Evolutionary conservation across 148 eudicot genomes (phyloP).

Genomic region (Nyssa sinensis): DNA sequence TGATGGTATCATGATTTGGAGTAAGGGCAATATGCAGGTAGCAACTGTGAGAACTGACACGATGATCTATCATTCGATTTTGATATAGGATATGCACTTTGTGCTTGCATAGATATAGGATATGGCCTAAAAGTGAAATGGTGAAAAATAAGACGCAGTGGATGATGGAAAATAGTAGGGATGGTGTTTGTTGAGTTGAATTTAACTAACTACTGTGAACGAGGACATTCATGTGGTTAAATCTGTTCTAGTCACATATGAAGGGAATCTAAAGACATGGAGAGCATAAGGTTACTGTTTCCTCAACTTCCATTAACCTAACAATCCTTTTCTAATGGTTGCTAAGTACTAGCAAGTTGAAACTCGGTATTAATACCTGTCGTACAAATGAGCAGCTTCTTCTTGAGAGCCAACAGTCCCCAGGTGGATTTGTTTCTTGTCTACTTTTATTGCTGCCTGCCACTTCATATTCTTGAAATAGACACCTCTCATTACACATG

Average conservation of each 20-base stretch:
- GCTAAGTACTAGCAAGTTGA: neutral
- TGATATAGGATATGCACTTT: too few relatives aligned
- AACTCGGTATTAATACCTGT: constrained; percentile 48
- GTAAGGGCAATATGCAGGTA: too few relatives aligned
- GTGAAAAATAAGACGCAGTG: neutral
- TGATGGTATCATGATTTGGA: too few relatives aligned
- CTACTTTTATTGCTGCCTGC: constrained; percentile 99
- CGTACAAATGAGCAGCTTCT: constrained; percentile 89
- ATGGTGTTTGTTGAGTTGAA: too few relatives aligned
- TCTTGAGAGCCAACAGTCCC: constrained; percentile 86
- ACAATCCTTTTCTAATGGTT: neutral
- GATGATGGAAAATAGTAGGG: neutral
- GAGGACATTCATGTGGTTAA: neutral
- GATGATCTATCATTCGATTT: too few relatives aligned
- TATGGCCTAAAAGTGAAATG: neutral
- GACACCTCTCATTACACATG: constrained; percentile 69
- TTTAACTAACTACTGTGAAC: neutral
- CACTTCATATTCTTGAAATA: constrained; percentile 90
- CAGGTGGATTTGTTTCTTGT: constrained; percentile 90
- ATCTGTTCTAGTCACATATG: neutral
- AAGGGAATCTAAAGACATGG: too few relatives aligned
- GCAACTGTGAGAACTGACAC: too few relatives aligned
- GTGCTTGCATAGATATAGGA: too few relatives aligned
- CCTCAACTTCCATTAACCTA: neutral
- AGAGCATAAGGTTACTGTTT: too few relatives aligned